Evolutionary conservation across 129 eudicot species (phyloP), one percentile per base, ranked within the genome.

Genomic region (Apium graveolens): DNA sequence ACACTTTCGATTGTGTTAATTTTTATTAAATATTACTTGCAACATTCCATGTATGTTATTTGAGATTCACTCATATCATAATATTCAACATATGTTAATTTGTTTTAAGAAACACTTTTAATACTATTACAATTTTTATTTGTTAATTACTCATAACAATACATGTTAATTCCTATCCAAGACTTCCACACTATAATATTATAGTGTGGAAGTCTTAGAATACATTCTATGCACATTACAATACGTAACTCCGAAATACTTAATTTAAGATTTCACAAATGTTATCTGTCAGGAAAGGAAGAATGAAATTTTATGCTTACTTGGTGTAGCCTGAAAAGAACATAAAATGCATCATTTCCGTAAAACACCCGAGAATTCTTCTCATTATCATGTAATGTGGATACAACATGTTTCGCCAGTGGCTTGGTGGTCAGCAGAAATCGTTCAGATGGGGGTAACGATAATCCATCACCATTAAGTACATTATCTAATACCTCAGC

Each of bases 311-410:
- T 21, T 16, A 66, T 82, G 43, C 87, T 89, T 89, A 95, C 99
- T 78, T 89, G 99, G 75, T 95, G 97, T 82, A 91, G 91, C 89
- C 97, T 86, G 79, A 95, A 90, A 69, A 95, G 92, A 49, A 87
- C 99, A 79, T 88, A 95, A 70, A 86, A 95, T 9, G 87, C 38
- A 76, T 95, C 99, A 65, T 92, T 91, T 39, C 99, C 99, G 46
- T 95, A 95, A 57, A 95, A 95, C 42, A 91, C 84, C 46, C 86
- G 82, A 73, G 85, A 82, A 79, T 83, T 88, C 78, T 84, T 81
- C 73, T 80, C 91, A 51, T 76, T 81, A 77, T 80, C 88, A 75
- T 66, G 80, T 34, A 80, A 80, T 7, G 83, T 78, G 16, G 88
- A 90, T 65, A 81, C 80, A 72, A 90, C 96, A 80, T 83, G 83